Evolutionary conservation across 129 eudicot genomes (phyloP).

Genomic region (Flaveria robusta): DNA sequence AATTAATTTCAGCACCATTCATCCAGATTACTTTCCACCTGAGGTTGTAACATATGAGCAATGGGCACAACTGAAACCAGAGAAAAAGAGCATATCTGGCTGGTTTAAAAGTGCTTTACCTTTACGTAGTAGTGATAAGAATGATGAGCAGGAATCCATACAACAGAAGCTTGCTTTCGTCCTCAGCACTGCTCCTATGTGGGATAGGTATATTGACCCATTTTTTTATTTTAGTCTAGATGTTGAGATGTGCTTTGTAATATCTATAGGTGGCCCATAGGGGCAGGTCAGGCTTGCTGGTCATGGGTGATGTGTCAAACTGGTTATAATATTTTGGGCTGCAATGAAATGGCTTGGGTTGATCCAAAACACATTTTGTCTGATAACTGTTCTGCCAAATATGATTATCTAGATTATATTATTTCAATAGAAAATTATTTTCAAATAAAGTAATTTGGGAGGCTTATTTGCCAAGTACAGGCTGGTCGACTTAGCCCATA

Average conservation of each 20-base stretch:
- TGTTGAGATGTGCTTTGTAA: neutral
- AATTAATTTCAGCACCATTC: slow-evolving; percentile 52
- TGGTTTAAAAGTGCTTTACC: slow-evolving; percentile 85
- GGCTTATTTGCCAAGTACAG: slow-evolving; percentile 1
- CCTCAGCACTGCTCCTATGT: slow-evolving; percentile 80
- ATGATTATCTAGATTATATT: neutral
- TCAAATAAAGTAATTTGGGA: neutral
- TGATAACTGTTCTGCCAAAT: neutral
- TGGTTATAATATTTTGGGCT: neutral
- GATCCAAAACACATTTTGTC: neutral
- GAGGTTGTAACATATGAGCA: slow-evolving; percentile 84
- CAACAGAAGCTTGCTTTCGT: slow-evolving; percentile 61
- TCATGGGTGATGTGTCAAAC: neutral
- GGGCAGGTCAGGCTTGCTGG: neutral
- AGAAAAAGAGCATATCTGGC: slow-evolving; percentile 54
- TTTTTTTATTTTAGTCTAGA: neutral
- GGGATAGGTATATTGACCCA: slow-evolving; percentile 68
- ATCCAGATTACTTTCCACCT: slow-evolving; percentile 61
- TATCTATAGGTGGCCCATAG: neutral
- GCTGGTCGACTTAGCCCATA: neutral
- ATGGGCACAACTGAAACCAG: slow-evolving; percentile 72
- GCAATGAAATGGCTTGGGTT: neutral
- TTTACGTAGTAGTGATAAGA: slow-evolving; percentile 43
- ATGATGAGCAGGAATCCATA: slow-evolving; percentile 62
- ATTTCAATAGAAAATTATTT: neutral